Conservation (phyloP, 306 rosid species). For the Lathyrus aphaca region DNA sequence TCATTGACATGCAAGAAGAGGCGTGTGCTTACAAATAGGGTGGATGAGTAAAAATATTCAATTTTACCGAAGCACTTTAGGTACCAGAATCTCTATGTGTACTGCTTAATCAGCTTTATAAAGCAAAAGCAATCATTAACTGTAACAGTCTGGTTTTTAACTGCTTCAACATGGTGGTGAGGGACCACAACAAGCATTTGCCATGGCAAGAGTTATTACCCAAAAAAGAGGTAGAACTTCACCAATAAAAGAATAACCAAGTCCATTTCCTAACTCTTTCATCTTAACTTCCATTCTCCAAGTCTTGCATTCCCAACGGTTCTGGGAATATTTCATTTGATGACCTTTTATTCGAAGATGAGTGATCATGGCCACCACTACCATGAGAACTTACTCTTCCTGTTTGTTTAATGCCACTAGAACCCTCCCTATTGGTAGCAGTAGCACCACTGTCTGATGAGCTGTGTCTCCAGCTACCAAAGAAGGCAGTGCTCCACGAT, state of each 20-base stretch:
- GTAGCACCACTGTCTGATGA: conserved; percentile 68
- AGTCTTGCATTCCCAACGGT: conserved; percentile 68
- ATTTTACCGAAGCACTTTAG: conserved; percentile 6
- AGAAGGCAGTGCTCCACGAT: conserved; percentile 83
- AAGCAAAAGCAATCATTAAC: conserved; percentile 20
- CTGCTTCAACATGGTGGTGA: conserved; percentile 24
- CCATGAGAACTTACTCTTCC: conserved; percentile 72
- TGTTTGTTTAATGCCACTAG: conserved; percentile 57
- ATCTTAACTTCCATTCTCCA: conserved; percentile 52
- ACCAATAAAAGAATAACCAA: conserved; percentile 34
- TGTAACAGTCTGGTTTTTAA: conserved; percentile 10
- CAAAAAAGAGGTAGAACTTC: conserved; percentile 1
- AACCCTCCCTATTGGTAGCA: conserved; percentile 48
- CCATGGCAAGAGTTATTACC: conserved; percentile 12
- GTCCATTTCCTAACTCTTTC: conserved; percentile 40
- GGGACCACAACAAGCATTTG: conserved; percentile 26
- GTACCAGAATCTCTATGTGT: conserved; percentile 16
- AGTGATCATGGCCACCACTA: conserved; percentile 71
- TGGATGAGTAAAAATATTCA: conserved; percentile 9
- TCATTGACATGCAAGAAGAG: no score
- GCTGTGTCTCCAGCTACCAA: conserved; percentile 91
- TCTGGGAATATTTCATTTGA: conserved; percentile 94
- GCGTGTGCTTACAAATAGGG: no score
- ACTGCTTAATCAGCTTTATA: conserved; percentile 13
- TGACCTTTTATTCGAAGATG: conserved; percentile 74